Conservation (phyloP, 305 asterid genomes). For the Fraxinus velutina region DNA sequence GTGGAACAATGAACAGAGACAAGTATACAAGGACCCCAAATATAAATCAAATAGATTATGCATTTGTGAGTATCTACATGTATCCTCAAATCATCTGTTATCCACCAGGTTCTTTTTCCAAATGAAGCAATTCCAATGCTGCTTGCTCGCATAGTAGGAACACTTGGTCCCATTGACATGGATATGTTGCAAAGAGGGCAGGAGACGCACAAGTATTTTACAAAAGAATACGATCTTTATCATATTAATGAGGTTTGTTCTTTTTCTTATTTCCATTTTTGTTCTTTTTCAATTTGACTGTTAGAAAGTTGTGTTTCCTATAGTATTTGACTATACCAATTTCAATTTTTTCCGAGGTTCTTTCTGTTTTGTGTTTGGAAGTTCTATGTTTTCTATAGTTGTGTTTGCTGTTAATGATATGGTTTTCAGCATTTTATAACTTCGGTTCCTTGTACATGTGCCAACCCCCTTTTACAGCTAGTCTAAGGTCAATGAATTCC, state of each 20-base stretch:
- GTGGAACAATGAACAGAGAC: neutral
- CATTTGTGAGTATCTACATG: neutral
- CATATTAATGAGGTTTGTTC: conserved; percentile 61
- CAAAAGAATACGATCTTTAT: conserved; percentile 71
- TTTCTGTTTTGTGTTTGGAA: neutral
- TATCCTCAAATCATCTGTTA: conserved; percentile 3
- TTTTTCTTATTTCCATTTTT: neutral
- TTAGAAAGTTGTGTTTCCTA: neutral
- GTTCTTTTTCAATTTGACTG: neutral
- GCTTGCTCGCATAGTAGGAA: conserved; percentile 71
- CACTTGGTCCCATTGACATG: conserved; percentile 67
- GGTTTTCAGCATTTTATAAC: neutral
- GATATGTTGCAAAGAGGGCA: conserved; percentile 72
- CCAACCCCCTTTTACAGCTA: neutral
- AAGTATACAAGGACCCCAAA: neutral
- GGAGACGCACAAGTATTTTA: conserved; percentile 78
- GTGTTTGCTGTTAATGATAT: neutral
- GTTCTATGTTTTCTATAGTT: neutral
- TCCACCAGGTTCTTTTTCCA: conserved; percentile 82
- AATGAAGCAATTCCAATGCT: conserved; percentile 66
- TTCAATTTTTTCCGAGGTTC: neutral
- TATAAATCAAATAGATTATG: neutral
- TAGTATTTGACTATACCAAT: neutral
- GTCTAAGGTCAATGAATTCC: neutral
- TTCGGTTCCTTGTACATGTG: neutral